Evolutionary conservation across 2,329 filamentous ascomycete genomes (phyloP), one percentile per base, ranked within the genome.

Genomic region (Exophiala lecanii-corni): DNA sequence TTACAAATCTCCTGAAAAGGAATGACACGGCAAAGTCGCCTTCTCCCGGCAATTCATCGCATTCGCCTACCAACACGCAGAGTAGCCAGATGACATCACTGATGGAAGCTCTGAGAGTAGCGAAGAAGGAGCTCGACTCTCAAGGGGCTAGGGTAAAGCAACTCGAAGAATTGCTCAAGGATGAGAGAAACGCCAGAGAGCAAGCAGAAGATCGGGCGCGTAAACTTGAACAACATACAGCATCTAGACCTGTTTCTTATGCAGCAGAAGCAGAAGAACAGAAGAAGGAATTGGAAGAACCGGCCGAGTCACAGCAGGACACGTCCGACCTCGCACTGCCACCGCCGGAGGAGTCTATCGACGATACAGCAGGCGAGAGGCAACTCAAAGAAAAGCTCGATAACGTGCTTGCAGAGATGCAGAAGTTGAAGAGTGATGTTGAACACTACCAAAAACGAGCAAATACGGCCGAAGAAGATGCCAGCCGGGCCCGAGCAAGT

Each of bases 71-170:
- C 13, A 66, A 67, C 30, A 63, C 66, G 35, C 79, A 83, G 53
- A 74, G 75, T 4, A 83, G 82, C 57, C 89, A 95, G 58, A 87
- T 96, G 41, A 70, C 91, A 4, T 81, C 86, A 13, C 72, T 98
- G 10, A 87, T 89, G 5, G 89, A 96, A 57, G 87, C 87, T 15
- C 70, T 98, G 32, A 86, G 84, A 41, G 81, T 78, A 45, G 86
- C 89, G 7, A 94, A 87, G 67, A 84, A 84, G 55, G 89, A 96
- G 60, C 79, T 96, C 31, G 89, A 94, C 57, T 77, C 74, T n/a
- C 89, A 96, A 61, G 81, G 79, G 38, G 75, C 80, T 31, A 81
- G 86, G 20, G 81, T 97, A 62, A 84, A 82, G 55, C 84, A 89
- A 56, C 70, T 97, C 9, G 91, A 97, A 61, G 76, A 79, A 45